phyloP scores from a whole-genome alignment of 73 alveolate genomes.

The Paramecium bursaria region DNA sequence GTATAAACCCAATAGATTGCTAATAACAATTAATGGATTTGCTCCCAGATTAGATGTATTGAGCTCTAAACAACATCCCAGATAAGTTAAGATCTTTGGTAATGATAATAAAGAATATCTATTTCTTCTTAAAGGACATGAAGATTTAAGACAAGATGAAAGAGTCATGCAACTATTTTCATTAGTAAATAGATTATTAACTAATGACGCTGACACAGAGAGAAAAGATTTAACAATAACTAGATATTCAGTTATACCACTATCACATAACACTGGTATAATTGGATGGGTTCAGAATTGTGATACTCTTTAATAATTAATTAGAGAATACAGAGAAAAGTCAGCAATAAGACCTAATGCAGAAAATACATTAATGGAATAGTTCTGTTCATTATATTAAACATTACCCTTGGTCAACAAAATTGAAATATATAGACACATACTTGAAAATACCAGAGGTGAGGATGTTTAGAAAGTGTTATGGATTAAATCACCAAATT shows the following conservation, averaged over 20 bases:
- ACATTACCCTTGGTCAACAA: constrained; percentile 87
- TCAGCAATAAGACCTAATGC: constrained; percentile 85
- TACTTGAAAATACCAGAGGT: constrained; percentile 93
- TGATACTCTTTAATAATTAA: constrained; percentile 93
- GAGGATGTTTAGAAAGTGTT: constrained; percentile 93
- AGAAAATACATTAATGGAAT: constrained; percentile 90
- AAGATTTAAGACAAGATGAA: constrained; percentile 98
- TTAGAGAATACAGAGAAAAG: constrained; percentile 91
- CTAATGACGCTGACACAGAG: constrained; percentile 92
- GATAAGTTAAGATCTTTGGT: constrained; percentile 92
- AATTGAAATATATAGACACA: constrained; percentile 91
- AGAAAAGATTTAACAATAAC: constrained; percentile 90
- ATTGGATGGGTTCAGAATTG: constrained; percentile 99
- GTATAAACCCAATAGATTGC: constrained; percentile 80
- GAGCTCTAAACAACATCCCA: constrained; percentile 95
- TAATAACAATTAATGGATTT: constrained; percentile 83
- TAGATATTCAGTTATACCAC: constrained; percentile 97
- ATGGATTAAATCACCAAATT: constrained; percentile 92
- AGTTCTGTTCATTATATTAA: constrained; percentile 87
- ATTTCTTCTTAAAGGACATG: constrained; percentile 97
- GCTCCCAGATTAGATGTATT: constrained; percentile 88
- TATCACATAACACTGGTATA: constrained; percentile 95
- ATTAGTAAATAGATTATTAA: constrained; percentile 91
- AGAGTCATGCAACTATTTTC: constrained; percentile 95
- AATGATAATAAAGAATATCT: constrained; percentile 94